phyloP scores from a whole-genome alignment of 805 yeast species.

The Deakozyma indianensis region DNA sequence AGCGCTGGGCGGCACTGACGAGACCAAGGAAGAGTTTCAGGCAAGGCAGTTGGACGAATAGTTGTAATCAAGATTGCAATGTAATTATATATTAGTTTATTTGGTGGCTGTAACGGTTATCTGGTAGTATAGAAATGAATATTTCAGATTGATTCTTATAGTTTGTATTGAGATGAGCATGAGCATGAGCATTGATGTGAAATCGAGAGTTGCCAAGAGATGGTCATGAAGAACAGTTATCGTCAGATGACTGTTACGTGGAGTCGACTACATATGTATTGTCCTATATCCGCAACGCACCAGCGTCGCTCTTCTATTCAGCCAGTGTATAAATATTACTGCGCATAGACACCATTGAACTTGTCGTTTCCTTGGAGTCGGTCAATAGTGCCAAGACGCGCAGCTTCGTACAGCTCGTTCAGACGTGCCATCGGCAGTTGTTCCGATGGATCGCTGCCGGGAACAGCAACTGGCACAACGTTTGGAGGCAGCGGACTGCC shows the following conservation, averaged over 20 bases:
- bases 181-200: too few relatives aligned
- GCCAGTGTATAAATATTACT: conserved; percentile 10
- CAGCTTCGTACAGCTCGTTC: conserved; percentile 39
- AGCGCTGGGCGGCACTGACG: conserved; percentile 47
- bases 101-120: too few relatives aligned
- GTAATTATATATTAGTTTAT: too few relatives aligned
- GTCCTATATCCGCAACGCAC: background rate
- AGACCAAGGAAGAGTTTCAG: conserved; percentile 17
- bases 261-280: too few relatives aligned
- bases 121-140: too few relatives aligned
- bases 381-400: conserved; percentile 41
- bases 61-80: too few relatives aligned
- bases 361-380: conserved; percentile 34
- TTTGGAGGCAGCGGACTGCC: background rate
- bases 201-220: too few relatives aligned
- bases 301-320: background rate
- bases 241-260: too few relatives aligned
- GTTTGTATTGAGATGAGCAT: too few relatives aligned
- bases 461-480: background rate
- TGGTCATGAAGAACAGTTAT: too few relatives aligned
- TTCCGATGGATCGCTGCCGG: conserved; percentile 20
- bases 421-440: conserved; percentile 27
- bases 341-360: conserved; percentile 28
- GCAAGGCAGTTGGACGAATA: too few relatives aligned
- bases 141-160: too few relatives aligned